phyloP scores from a whole-genome alignment of 2,329 filamentous ascomycete genomes.

The Sporothrix brunneoviolacea region DNA sequence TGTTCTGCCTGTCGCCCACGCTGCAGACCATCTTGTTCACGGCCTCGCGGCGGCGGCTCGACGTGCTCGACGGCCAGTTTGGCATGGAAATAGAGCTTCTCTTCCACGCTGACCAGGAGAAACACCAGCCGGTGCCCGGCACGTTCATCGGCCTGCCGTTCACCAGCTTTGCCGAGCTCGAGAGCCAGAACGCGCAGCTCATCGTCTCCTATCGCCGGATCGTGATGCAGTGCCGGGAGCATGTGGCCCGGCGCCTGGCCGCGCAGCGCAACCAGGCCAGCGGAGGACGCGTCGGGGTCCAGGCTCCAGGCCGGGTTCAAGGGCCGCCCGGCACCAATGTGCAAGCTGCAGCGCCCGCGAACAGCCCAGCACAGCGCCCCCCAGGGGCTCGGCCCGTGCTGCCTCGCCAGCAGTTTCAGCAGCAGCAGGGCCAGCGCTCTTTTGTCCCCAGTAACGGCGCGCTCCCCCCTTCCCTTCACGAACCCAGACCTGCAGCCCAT shows the following conservation, averaged over 20 bases:
- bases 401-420: background rate
- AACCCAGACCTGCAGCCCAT: no score
- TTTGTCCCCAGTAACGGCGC: no score
- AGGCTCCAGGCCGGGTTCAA: no score
- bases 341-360: no score
- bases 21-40: slow-evolving; percentile 28
- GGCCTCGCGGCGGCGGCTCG: slow-evolving; percentile 22
- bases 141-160: background rate
- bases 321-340: no score
- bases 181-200: slow-evolving; percentile 16
- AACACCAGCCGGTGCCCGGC: background rate
- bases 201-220: slow-evolving; percentile 9
- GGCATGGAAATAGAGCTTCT: slow-evolving; percentile 17
- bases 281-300: no score
- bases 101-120: slow-evolving; percentile 22
- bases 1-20: slow-evolving; percentile 25
- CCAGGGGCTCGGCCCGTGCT: background rate
- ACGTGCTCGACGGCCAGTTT: slow-evolving; percentile 17
- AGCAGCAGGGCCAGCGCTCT: background rate
- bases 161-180: slow-evolving; percentile 7
- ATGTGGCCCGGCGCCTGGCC: no score
- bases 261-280: no score
- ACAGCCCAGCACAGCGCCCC: no score
- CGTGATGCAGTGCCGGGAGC: no score
- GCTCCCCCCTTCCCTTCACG: no score